Evolutionary conservation across 2,329 filamentous ascomycete genomes (phyloP).

Genomic region (Scytalidium sp.): DNA sequence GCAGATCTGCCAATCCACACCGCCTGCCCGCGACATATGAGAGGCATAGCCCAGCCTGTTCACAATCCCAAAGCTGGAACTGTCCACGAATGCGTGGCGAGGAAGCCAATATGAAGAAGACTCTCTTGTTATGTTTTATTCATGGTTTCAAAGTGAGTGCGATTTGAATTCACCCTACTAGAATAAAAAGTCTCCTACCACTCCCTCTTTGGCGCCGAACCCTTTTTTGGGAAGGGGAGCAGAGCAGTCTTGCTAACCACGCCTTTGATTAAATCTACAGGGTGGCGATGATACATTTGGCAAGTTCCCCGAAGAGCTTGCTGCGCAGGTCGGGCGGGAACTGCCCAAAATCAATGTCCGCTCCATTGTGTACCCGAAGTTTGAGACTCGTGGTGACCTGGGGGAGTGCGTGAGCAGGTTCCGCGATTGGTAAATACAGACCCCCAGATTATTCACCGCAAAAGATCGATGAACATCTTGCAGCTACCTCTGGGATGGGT

Average conservation of each 20-base stretch:
- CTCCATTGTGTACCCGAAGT: conserved; percentile 72
- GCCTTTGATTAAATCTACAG: conserved; percentile 32
- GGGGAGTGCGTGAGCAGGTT: conserved; percentile 69
- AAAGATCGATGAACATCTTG: too few species aligned
- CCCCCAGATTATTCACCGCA: neutral
- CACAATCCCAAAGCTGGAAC: too few species aligned
- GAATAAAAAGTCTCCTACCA: neutral
- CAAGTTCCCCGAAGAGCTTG: conserved; percentile 70
- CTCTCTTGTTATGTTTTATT: conserved; percentile 77
- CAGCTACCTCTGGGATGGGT: too few species aligned
- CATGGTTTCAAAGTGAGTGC: conserved; percentile 75
- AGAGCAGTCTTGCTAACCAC: too few species aligned
- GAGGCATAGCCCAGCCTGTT: too few species aligned
- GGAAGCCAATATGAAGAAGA: conserved; percentile 64
- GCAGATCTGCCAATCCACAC: too few species aligned
- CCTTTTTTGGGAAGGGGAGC: too few species aligned
- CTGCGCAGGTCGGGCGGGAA: conserved; percentile 57
- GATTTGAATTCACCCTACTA: neutral
- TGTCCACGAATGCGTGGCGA: neutral
- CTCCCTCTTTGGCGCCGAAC: too few species aligned
- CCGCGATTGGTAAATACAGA: conserved; percentile 61
- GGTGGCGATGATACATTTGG: conserved; percentile 78
- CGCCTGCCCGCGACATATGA: too few species aligned
- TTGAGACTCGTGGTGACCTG: conserved; percentile 78
- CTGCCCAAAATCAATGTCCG: conserved; percentile 68